Base-by-base conservation (phyloP, 2,329 filamentous ascomycete species). In the Calonectria multiphialidica region DNA sequence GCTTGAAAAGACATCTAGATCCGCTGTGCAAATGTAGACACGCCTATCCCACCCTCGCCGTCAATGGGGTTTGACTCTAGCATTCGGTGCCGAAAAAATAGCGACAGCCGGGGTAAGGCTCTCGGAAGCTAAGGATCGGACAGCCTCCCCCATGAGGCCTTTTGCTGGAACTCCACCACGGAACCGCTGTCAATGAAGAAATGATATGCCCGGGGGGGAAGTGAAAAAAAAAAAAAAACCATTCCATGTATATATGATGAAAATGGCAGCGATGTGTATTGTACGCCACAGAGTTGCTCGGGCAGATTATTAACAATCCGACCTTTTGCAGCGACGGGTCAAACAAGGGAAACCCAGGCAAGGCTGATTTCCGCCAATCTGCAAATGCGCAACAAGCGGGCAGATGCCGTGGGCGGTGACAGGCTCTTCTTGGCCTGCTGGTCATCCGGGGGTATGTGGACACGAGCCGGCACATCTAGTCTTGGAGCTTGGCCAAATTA, bases 51-150 rank as follows among this genome's bases (percentile, higher is more conserved):
- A 23, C 35, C 21, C 9, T 59, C 44, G 25, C n/a, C 33, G 33
- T 23, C 12, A 37, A 59, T 37, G 21, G 53, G n/a, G 53, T 18
- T 5, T 37, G 23, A 12, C 21, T 59, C 53, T 59, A 57, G 50
- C 65, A 69, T 72, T 71, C 66, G 72, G 68, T 75, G 62, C 74
- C 59, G 72, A 69, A 70, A 47, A 73, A 66, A 75, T 74, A 75
- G 71, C 66, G 62, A 72, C 50, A 66, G 71, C 69, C 55, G 67
- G 70, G 73, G 55, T 55, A 66, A 40, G 55, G 28, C 65, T 72
- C 72, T 74, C 61, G 49, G 62, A 53, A 68, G 55, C 49, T 70
- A 67, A 66, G 70, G 73, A 76, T 72, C 75, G 65, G 70, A 30
- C 40, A 53, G 44, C 68, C 37, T 69, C 53, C 70, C 70, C 33